These are phyloP conservation scores for Fraxinus quadrangulata DNA, from an alignment of 257 asterid species.

Conservation along the genomic window DNA sequence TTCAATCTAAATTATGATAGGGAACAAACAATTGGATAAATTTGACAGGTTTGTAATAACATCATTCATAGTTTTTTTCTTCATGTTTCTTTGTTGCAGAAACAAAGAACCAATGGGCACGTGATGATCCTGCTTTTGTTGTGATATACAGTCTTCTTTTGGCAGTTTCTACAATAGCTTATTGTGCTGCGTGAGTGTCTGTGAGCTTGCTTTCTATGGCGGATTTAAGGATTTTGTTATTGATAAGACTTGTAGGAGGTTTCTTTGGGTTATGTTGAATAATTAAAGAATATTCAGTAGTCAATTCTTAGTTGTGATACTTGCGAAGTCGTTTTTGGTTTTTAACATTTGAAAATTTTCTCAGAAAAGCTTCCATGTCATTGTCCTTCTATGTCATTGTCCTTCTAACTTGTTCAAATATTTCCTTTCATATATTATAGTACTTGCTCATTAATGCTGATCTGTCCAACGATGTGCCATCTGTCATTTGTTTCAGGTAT, in stretches of 20 bases:
- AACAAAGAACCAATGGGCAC: slow-evolving; percentile 74
- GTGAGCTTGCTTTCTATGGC: neutral
- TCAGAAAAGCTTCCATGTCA: neutral
- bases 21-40: slow-evolving; percentile 11
- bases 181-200: slow-evolving; percentile 53
- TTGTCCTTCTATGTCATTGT: neutral
- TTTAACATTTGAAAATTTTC: neutral
- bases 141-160: slow-evolving; percentile 55
- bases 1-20: neutral
- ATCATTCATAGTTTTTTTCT: slow-evolving; percentile 9
- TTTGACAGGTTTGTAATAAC: slow-evolving; percentile 14
- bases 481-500: slow-evolving; percentile 65
- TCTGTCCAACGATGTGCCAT: slow-evolving; percentile 14
- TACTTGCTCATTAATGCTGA: slow-evolving; percentile 23
- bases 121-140: slow-evolving; percentile 61
- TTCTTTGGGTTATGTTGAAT: neutral
- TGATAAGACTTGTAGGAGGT: neutral
- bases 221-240: neutral
- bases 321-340: neutral
- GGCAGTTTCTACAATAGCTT: slow-evolving; percentile 46
- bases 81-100: slow-evolving; percentile 50
- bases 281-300: neutral
- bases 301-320: neutral
- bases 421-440: neutral
- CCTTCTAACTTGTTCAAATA: neutral